These are phyloP conservation scores for Crithidia mellificae DNA, from an alignment of 208 protist species.

Conservation along the genomic window DNA sequence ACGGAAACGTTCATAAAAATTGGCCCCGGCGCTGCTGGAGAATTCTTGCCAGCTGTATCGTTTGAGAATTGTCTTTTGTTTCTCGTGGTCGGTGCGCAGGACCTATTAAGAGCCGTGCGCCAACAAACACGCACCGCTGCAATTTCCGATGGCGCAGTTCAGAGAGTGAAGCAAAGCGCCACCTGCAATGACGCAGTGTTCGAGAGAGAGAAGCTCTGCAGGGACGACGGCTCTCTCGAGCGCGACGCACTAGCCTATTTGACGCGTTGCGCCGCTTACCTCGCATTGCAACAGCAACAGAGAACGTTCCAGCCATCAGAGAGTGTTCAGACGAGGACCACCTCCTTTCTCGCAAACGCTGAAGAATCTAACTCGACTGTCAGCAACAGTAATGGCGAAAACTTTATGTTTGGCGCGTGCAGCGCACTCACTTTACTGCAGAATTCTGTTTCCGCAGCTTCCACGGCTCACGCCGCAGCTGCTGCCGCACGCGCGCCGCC, in stretches of 20 bases:
- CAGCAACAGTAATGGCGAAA: too few species aligned
- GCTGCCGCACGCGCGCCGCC: neutral
- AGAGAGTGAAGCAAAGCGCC: too few species aligned
- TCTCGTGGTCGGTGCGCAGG: constrained; percentile 1
- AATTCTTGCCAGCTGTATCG: neutral
- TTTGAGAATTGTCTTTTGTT: constrained; percentile 3
- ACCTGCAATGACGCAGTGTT: too few species aligned
- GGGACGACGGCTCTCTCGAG: neutral
- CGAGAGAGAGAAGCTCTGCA: too few species aligned
- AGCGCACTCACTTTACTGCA: constrained; percentile 15
- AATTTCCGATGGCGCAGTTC: too few species aligned
- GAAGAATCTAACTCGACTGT: too few species aligned
- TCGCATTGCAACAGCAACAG: neutral
- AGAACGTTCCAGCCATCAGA: neutral
- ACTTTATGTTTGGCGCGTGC: neutral
- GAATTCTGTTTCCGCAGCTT: neutral
- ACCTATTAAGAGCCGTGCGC: neutral
- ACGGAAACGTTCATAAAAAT: too few species aligned
- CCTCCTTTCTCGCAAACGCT: too few species aligned
- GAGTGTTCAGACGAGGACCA: too few species aligned
- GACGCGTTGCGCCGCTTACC: constrained; percentile 8
- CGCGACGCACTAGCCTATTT: constrained; percentile 5
- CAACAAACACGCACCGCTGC: neutral
- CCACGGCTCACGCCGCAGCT: too few species aligned
- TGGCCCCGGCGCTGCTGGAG: too few species aligned